These are phyloP conservation scores for Perkinsus marinus DNA, from an alignment of 169 alveolate genomes.

Conservation along the genomic window DNA sequence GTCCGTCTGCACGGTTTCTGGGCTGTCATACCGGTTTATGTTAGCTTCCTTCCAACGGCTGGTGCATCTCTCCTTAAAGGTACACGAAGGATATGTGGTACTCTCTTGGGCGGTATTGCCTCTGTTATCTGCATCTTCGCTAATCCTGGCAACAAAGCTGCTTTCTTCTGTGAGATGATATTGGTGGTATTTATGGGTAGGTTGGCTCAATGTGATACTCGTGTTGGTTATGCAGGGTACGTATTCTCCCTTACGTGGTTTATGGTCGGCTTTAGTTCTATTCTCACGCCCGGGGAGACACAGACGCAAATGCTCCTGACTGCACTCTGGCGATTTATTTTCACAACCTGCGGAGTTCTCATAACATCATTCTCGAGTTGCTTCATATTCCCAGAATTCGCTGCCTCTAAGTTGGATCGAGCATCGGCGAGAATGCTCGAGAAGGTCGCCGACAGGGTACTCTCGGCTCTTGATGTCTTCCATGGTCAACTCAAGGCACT, in stretches of 20 bases:
- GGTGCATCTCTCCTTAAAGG: not conserved
- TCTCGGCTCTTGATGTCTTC: not conserved
- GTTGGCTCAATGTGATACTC: not conserved
- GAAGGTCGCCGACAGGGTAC: not conserved
- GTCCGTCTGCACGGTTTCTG: not conserved
- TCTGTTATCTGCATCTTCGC: not conserved
- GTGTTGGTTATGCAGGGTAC: not conserved
- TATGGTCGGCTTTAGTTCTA: not conserved
- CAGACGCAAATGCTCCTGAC: not conserved
- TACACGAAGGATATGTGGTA: not conserved
- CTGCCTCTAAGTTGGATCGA: not conserved
- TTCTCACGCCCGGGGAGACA: not conserved
- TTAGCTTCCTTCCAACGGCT: not conserved
- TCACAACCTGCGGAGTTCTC: not conserved
- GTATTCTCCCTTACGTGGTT: not conserved
- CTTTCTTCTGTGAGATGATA: not conserved
- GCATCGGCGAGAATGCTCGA: not conserved
- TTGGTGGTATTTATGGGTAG: not conserved
- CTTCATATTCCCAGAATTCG: not conserved
- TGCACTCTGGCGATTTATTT: not conserved
- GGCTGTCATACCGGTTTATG: not conserved
- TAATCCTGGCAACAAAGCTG: not conserved
- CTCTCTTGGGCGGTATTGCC: not conserved
- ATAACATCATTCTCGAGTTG: not conserved
- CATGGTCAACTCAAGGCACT: not conserved